Base-by-base conservation (phyloP, 2,329 filamentous ascomycete genomes). In the Didymella keratinophila region DNA sequence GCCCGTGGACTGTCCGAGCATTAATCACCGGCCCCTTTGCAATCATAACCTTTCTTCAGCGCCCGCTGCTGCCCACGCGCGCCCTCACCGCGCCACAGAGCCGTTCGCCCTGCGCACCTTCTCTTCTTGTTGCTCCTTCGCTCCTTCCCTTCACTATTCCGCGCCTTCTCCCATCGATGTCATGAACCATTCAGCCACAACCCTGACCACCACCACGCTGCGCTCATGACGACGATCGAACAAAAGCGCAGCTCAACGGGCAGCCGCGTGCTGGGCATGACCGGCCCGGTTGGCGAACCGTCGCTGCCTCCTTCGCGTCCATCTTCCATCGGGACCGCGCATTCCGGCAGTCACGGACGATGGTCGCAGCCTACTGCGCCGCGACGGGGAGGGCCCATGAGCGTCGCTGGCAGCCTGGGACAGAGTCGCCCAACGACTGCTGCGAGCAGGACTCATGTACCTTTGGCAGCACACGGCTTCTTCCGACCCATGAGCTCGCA, bases 401-500 rank as follows among this genome's bases (percentile, higher is more conserved):
- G 78, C 52, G 71, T 74, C 7, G 76, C 60, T 75, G 82, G 83
- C 76, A 73, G 87, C 78, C 50, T 73, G 56, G 49, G 55, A 30
- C 50, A 53, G 25, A 76, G 76, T 37, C 70, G 84, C 64, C 89
- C 82, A 52, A 83, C 82, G 16, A 94, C 89, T 65, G 84, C 91
- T 41, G 83, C 89, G 44, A 93, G 89, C 73, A 86, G 89, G 71
- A 95, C 91, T 41, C 95, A 99, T 81, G 93, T 96, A 20, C 93
- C 95, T 1, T 81, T 99, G 52, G 89, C 92, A 2, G 93, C 92
- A 16, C 90, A 94, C 71, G 94, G 92, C 52, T 98, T 99, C 80
- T 97, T 96, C 74, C 90, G 89, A 21, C 95, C 95, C 37, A 96
- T 99, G 92, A 98, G 93, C 79, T 96, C 94, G 23, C 93, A 97